phyloP scores from a whole-genome alignment of 768 basidiomycete genomes.

The Neoboletus subvelutipes region DNA sequence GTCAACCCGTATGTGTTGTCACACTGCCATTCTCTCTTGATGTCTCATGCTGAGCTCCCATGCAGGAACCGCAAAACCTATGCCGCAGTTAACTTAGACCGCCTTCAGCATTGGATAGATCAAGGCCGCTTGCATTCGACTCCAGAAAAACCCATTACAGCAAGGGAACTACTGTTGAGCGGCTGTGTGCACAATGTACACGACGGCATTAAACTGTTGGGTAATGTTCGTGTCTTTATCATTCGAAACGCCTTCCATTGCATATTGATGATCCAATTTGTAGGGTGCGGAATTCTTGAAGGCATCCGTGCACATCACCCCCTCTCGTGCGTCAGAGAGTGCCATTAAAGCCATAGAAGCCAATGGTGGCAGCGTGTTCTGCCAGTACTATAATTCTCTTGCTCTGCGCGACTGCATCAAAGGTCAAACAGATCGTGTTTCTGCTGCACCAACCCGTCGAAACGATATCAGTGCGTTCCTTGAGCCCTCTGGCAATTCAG shows the following conservation, averaged over 20 bases:
- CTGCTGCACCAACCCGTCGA: conserved; percentile 83
- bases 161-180: conserved; percentile 77
- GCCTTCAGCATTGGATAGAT: conserved; percentile 89
- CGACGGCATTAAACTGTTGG: conserved; percentile 90
- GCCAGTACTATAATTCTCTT: conserved; percentile 88
- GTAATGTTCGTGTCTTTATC: conserved; percentile 53
- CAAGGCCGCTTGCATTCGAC: conserved; percentile 77
- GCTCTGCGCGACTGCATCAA: conserved; percentile 79
- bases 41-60: not conserved
- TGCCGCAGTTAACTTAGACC: conserved; percentile 83
- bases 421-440: conserved; percentile 63
- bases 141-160: conserved; percentile 83
- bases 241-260: not conserved
- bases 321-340: conserved; percentile 82
- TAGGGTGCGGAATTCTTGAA: conserved; percentile 70
- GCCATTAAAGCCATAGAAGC: conserved; percentile 85
- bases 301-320: conserved; percentile 71
- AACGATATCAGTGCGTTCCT: conserved; percentile 72
- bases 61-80: conserved; percentile 70
- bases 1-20: conserved; percentile 73
- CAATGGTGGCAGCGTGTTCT: conserved; percentile 79
- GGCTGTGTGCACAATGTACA: conserved; percentile 86
- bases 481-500: conserved; percentile 1
- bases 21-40: not conserved
- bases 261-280: not conserved